Base-by-base conservation (phyloP, 2,329 filamentous ascomycete genomes). In the Hypoxylon sp. region DNA sequence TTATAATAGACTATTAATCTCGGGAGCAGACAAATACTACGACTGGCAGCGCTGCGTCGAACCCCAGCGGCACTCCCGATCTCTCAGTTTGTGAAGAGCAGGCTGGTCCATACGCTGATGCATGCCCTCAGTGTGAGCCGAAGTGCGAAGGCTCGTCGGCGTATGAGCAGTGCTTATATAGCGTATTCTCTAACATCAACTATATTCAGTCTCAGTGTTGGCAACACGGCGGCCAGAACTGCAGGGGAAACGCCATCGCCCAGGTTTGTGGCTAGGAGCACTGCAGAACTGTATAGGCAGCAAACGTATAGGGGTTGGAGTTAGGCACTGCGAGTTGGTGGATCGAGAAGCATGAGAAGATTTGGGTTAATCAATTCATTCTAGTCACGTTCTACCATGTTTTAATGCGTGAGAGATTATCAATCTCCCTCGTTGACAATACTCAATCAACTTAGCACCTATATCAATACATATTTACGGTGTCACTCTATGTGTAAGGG, bases 181-280 rank as follows among this genome's bases (percentile, higher is more conserved):
- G 68, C 61, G 42, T 66, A 31, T 74, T 73, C 55, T 64, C 51
- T 35, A 35, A 53, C 29, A 37, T 74, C 68, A 74, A 74, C 52
- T 51, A 31, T 48, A 60, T 69, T 54, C 37, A 74, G 42, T 29
- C 73, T 5, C 47, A 70, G 54, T 74, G 73, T 57, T 60, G 66
- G 67, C 64, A 68, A 1, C 71, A 68, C 9, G 68, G 71, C 19
- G 71, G 71, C 3, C 26, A 13, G 9, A 59, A 73, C 64, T 74
- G 73, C 61, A 60, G 39, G n/a, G 39, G 46, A 17, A 1, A 26
- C 6, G 70, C 73, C 2, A 39, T 71, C 13, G 37, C 59, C 33
- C 6, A 64, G 29, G 69, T 73, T 35, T 74, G 73, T 39, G 52
- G 60, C 29, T 22, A 67, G 57, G 61, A 17, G 17, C 3, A 11